These are phyloP conservation scores for Seiridium unicorne DNA, from an alignment of 2,329 filamentous ascomycete genomes.

Conservation along the genomic window DNA sequence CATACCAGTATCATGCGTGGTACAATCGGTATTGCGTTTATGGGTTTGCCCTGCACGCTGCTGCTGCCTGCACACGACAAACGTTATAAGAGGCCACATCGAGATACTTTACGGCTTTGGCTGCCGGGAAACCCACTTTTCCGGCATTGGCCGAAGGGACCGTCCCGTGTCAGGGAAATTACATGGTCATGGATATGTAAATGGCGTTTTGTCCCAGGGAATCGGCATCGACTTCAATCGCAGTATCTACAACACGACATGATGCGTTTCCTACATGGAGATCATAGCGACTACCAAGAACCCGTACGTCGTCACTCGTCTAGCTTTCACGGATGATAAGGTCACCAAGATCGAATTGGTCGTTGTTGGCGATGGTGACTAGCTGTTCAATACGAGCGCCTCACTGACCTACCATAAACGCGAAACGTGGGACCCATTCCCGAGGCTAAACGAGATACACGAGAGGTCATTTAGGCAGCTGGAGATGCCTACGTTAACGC, in stretches of 20 bases:
- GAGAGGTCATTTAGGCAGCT: slow-evolving; percentile 24
- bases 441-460: slow-evolving; percentile 21
- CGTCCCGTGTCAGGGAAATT: slow-evolving; percentile 30
- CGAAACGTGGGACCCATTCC: slow-evolving; percentile 28
- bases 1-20: no score
- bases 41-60: not conserved
- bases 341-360: slow-evolving; percentile 27
- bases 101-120: slow-evolving; percentile 23
- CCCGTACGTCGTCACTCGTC: slow-evolving; percentile 31
- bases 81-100: slow-evolving; percentile 15
- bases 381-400: slow-evolving; percentile 28
- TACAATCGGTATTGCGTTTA: not conserved
- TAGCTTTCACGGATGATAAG: slow-evolving; percentile 23
- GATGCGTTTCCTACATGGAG: slow-evolving; percentile 40
- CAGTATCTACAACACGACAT: slow-evolving; percentile 30
- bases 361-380: slow-evolving; percentile 26
- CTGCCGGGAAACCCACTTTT: slow-evolving; percentile 14
- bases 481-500: slow-evolving; percentile 27
- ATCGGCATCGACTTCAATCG: slow-evolving; percentile 30
- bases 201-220: slow-evolving; percentile 23
- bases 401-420: slow-evolving; percentile 23
- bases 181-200: slow-evolving; percentile 18
- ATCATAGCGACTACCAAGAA: slow-evolving; percentile 31
- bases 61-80: not conserved
- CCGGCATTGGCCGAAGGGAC: slow-evolving; percentile 15